Percentiles rank a stretch among this genome's conserved stretches.
Conservation (phyloP, 2,329 filamentous ascomycete species). For the Ophiostoma montium region DNA sequence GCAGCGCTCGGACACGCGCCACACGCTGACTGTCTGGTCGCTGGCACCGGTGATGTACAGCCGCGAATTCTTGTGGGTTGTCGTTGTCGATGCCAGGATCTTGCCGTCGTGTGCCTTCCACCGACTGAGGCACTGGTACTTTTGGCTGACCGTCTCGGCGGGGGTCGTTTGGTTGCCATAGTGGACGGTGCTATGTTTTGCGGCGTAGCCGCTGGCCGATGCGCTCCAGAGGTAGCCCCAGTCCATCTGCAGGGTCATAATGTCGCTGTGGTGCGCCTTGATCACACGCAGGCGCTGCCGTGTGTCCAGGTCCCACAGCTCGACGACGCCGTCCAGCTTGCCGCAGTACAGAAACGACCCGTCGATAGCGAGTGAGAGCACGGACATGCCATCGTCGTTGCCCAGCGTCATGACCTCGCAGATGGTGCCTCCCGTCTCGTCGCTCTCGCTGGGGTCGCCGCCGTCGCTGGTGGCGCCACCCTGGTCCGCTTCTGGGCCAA, state of each 20-base stretch:
- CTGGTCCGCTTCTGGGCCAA: slow-evolving; percentile 30
- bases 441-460: slow-evolving; percentile 29
- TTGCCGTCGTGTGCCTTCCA: slow-evolving; percentile 64
- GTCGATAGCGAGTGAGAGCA: slow-evolving; percentile 70
- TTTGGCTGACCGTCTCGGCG: slow-evolving; percentile 41
- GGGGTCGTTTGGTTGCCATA: slow-evolving; percentile 40
- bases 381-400: slow-evolving; percentile 46
- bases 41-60: slow-evolving; percentile 92
- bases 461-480: slow-evolving; percentile 25
- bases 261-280: slow-evolving; percentile 64
- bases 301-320: slow-evolving; percentile 95
- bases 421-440: slow-evolving; percentile 45
- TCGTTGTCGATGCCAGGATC: slow-evolving; percentile 70
- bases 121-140: slow-evolving; percentile 21
- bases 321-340: slow-evolving; percentile 72
- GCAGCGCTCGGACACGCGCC: slow-evolving; percentile 50
- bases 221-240: slow-evolving; percentile 78
- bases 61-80: slow-evolving; percentile 54
- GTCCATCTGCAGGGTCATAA: slow-evolving; percentile 75
- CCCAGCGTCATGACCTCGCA: slow-evolving; percentile 54
- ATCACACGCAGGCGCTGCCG: slow-evolving; percentile 79
- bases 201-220: slow-evolving; percentile 74
- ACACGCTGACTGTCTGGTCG: slow-evolving; percentile 77
- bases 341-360: slow-evolving; percentile 89
- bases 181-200: slow-evolving; percentile 55